These are phyloP conservation scores for Suillus ampliporus DNA, from an alignment of 768 basidiomycete genomes.

Conservation along the genomic window DNA sequence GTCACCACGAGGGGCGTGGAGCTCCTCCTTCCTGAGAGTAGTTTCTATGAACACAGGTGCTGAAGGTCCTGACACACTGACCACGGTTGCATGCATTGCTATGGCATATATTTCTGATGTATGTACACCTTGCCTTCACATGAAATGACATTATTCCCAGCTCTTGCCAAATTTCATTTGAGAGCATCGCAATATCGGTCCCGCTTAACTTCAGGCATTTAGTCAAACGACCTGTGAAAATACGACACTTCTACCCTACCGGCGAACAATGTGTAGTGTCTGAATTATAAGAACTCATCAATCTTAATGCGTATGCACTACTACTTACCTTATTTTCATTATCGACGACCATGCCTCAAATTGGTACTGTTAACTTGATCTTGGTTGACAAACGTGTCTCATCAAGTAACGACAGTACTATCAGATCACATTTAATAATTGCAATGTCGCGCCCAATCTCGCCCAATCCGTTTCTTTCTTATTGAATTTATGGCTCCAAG, in stretches of 20 bases:
- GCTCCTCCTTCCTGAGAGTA: slow-evolving; percentile 19
- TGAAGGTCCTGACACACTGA: not conserved
- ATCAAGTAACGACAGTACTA: too few species aligned
- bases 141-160: not conserved
- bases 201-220: not conserved
- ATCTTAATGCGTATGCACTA: not conserved
- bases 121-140: slow-evolving; percentile 17
- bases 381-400: too few species aligned
- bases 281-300: not conserved
- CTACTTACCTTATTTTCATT: too few species aligned
- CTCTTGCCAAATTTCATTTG: not conserved
- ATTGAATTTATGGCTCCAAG: too few species aligned
- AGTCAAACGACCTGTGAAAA: too few species aligned
- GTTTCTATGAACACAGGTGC: slow-evolving; percentile 3
- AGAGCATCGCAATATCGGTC: not conserved
- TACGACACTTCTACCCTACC: not conserved
- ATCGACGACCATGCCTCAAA: too few species aligned
- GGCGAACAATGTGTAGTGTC: not conserved
- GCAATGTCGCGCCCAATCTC: too few species aligned
- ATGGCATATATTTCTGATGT: slow-evolving; percentile 13
- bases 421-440: too few species aligned
- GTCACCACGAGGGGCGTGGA: slow-evolving; percentile 27
- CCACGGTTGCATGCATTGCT: slow-evolving; percentile 1
- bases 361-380: too few species aligned
- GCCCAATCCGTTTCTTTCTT: too few species aligned